Conservation (phyloP, 2,329 filamentous ascomycete genomes). For the Cladorrhinum sp. region DNA sequence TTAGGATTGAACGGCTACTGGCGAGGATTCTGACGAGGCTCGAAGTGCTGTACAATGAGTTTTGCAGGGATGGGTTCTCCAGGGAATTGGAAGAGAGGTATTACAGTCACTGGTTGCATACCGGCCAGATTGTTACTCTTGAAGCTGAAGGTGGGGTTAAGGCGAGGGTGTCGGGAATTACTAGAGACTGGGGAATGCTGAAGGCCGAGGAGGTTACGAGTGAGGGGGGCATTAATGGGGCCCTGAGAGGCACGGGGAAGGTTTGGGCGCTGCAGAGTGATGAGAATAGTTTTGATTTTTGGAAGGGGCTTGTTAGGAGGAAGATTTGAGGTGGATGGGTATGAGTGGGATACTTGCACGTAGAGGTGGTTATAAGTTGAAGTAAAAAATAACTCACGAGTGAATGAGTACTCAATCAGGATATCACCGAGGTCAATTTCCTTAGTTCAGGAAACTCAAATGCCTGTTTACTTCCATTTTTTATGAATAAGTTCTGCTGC, state of each 20-base stretch:
- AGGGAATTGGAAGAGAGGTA: conserved; percentile 70
- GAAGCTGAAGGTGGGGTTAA: conserved; percentile 74
- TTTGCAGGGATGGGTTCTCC: conserved; percentile 73
- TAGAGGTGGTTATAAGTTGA: no score
- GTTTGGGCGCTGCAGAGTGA: conserved; percentile 88
- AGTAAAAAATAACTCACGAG: no score
- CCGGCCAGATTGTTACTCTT: conserved; percentile 66
- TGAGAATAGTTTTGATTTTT: conserved; percentile 98
- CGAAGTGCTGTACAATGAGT: conserved; percentile 72
- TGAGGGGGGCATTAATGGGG: conserved; percentile 57
- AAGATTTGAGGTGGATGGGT: conserved; percentile 57
- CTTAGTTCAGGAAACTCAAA: no score
- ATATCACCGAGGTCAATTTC: no score
- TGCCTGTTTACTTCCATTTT: no score
- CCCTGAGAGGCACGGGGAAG: conserved; percentile 63
- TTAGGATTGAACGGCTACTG: conserved; percentile 75
- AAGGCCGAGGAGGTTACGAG: conserved; percentile 77
- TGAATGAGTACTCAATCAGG: no score
- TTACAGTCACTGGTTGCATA: conserved; percentile 84
- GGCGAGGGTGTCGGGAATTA: conserved; percentile 82
- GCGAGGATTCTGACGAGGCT: conserved; percentile 76
- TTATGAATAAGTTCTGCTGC: no score
- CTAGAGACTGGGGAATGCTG: conserved; percentile 84
- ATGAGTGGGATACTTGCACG: no score
- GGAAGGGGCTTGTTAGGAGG: conserved; percentile 68